Evolutionary conservation across 441 rosid species (phyloP).

Genomic region (Erodium trifolium): DNA sequence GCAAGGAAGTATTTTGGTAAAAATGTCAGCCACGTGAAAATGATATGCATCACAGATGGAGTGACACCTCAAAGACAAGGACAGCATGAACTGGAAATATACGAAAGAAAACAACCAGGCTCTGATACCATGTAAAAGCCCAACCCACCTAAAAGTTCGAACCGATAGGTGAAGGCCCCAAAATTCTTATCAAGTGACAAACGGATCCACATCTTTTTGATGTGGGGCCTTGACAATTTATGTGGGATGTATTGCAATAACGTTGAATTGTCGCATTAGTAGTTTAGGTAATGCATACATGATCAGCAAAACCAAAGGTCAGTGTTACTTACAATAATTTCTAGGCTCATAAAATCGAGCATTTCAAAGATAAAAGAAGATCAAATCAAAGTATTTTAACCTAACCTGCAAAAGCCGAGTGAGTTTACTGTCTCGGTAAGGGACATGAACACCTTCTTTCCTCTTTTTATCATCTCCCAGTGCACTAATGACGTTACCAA

Average conservation of each 20-base stretch:
- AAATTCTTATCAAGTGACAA: too few relatives aligned
- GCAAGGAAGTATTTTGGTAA: too few relatives aligned
- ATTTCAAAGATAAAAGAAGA: not conserved
- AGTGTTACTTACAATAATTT: not conserved
- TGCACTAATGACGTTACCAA: slow-evolving; percentile 64
- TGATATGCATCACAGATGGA: too few relatives aligned
- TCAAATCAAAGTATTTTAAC: slow-evolving; percentile 9
- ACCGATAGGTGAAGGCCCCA: too few relatives aligned
- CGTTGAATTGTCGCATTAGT: not conserved
- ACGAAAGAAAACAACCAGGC: too few relatives aligned
- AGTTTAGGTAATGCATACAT: not conserved
- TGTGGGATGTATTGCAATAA: not conserved
- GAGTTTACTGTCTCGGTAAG: slow-evolving; percentile 60
- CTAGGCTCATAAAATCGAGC: not conserved
- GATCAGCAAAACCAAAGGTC: not conserved
- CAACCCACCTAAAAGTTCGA: too few relatives aligned
- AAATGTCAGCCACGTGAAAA: too few relatives aligned
- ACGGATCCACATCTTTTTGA: too few relatives aligned
- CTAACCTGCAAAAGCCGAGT: slow-evolving; percentile 57
- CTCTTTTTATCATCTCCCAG: slow-evolving; percentile 63
- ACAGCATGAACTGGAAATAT: too few relatives aligned
- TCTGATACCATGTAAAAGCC: too few relatives aligned
- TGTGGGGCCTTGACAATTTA: not conserved
- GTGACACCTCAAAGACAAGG: too few relatives aligned
- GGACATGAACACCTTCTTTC: slow-evolving; percentile 57